Percentiles rank a stretch among this genome's conserved stretches.
phyloP scores from a whole-genome alignment of 1,284 basidiomycete species.

The Trichosporon asahii region DNA sequence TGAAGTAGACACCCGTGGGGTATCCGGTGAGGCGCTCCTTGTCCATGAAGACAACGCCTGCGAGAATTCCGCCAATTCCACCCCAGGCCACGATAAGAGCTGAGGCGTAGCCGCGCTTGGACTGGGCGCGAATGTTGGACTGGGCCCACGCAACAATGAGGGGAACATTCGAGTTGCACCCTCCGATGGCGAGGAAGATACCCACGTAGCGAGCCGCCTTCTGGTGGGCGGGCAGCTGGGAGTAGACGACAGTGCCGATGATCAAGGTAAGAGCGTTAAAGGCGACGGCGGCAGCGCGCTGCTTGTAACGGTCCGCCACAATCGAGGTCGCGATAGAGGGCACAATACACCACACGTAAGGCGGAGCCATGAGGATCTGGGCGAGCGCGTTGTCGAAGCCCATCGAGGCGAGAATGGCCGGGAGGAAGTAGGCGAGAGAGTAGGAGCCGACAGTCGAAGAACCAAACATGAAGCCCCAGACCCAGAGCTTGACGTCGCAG shows the following conservation, averaged over 20 bases:
- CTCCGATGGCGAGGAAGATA: constrained; percentile 39
- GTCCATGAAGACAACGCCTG: constrained; percentile 21
- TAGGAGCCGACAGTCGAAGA: constrained; percentile 26
- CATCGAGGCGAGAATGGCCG: constrained; percentile 51
- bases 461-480: constrained; percentile 52
- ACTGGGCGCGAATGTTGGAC: constrained; percentile 53
- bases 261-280: constrained; percentile 18
- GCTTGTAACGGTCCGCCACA: constrained; percentile 43
- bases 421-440: constrained; percentile 48
- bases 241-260: constrained; percentile 20
- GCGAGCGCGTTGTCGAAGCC: constrained; percentile 44
- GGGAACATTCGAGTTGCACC: constrained; percentile 40
- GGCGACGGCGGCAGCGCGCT: constrained; percentile 13
- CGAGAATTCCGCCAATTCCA: constrained; percentile 26
- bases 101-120: constrained; percentile 42
- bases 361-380: constrained; percentile 48
- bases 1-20: constrained; percentile 23
- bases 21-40: constrained; percentile 21
- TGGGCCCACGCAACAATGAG: constrained; percentile 45
- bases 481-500: constrained; percentile 52
- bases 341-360: constrained; percentile 45
- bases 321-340: constrained; percentile 45
- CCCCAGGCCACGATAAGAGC: constrained; percentile 23
- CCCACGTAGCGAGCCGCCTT: constrained; percentile 20
- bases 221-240: constrained; percentile 10